Percentiles rank a stretch among this genome's conserved stretches.
Conservation (phyloP, 2,329 filamentous ascomycete species). For the Malbranchea zuffiana region DNA sequence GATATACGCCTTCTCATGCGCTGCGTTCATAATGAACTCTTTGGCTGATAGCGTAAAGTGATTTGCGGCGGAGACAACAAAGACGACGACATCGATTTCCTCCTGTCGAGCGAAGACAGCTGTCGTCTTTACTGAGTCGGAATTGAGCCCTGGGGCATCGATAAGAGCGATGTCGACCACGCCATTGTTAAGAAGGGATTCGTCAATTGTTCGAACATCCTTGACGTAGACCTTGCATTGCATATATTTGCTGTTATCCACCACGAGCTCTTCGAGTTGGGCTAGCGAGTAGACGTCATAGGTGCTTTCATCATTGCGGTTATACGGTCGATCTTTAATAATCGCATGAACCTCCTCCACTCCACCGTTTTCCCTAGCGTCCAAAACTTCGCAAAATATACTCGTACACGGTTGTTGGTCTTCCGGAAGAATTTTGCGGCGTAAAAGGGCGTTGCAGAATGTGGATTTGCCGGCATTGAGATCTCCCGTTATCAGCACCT, state of each 20-base stretch:
- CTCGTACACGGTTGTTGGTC: constrained; percentile 97
- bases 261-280: constrained; percentile 78
- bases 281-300: constrained; percentile 74
- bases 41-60: constrained; percentile 97
- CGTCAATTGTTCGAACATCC: constrained; percentile 77
- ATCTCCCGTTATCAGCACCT: constrained; percentile 91
- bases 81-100: constrained; percentile 97
- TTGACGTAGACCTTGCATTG: constrained; percentile 97
- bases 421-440: constrained; percentile 85
- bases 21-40: constrained; percentile 93
- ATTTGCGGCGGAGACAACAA: constrained; percentile 93
- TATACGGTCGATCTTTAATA: constrained; percentile 66
- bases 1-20: constrained; percentile 93
- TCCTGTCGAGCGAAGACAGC: constrained; percentile 95
- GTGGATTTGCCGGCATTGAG: constrained; percentile 97
- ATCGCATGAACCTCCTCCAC: constrained; percentile 94
- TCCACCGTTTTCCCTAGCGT: constrained; percentile 79
- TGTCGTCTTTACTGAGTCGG: constrained; percentile 92
- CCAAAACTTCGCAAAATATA: constrained; percentile 95
- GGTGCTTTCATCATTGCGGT: constrained; percentile 83
- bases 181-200: constrained; percentile 91
- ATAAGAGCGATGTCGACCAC: constrained; percentile 97
- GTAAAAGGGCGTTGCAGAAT: constrained; percentile 92
- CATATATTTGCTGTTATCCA: constrained; percentile 76
- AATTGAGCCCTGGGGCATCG: constrained; percentile 89